Base-by-base conservation (phyloP, 1,284 basidiomycete species). In the Golubevia sp. region DNA sequence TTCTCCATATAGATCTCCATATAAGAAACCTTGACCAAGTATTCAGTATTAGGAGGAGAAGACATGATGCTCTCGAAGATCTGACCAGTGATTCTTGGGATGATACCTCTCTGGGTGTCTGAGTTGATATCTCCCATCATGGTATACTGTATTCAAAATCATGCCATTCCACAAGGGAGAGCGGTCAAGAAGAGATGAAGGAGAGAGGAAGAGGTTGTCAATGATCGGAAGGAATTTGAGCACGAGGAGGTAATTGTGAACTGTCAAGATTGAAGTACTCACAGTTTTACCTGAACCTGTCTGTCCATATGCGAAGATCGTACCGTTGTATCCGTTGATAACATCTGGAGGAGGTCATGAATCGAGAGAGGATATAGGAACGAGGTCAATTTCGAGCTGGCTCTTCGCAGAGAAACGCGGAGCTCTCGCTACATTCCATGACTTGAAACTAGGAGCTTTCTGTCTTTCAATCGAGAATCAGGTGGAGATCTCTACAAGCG, bases 1-100 rank as follows among this genome's bases (percentile, higher is more conserved):
- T 91, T 90, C 86, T 99, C 97, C 82, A 99, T 89, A 86, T 99
- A 99, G 72, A 99, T 99, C 85, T 99, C 97, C 94, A 99, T 97
- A 85, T 99, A 99, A 44, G 94, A 97, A 60, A 99, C 97, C 86
- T 99, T 99, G 84, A 99, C 97, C 63, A 98, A 90, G 84, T 99
- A 99, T 85, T 99, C 97, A 68, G 99, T 87, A 83, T 94, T 93
- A 49, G 93, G 89, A 75, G 98, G 96, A 61, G 95, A 97, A 74
- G 93, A 90, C 71, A 97, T 90, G 84, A 99, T 99, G 60, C 93
- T 94, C 68, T 94, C 92, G 84, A 99, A 99, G 84, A 99, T 98
- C 85, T 99, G 96, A 84, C 99, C 95, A 2, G 96, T 97, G 78
- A 99, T 98, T 63, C 97, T 91, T 61, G 97, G 97, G 74, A 98